Evolutionary conservation across 2,329 filamentous ascomycete genomes (phyloP).

Genomic region (Incumbomyces lentus): DNA sequence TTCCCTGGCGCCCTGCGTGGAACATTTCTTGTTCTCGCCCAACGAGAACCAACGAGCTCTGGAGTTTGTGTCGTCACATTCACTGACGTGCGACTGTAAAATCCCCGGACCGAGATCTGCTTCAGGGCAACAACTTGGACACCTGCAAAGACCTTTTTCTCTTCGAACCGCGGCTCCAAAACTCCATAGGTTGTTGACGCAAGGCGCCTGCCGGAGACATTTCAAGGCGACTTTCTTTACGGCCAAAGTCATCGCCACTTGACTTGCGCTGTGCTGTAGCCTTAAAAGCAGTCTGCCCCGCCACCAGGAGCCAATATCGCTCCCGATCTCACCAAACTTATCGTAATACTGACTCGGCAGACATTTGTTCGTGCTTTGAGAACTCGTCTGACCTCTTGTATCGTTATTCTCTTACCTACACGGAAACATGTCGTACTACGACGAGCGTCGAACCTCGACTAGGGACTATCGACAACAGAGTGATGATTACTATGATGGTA

Average conservation of each 20-base stretch:
- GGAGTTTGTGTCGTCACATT: neutral
- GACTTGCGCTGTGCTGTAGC: neutral
- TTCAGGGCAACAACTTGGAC: neutral
- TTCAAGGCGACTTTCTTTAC: neutral
- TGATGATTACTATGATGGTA: conserved; percentile 17
- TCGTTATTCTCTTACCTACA: neutral
- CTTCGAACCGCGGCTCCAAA: too few species aligned
- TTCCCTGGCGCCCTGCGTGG: too few species aligned
- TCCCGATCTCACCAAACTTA: neutral
- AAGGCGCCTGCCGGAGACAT: neutral
- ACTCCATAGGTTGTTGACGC: neutral
- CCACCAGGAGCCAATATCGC: neutral
- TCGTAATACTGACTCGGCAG: neutral
- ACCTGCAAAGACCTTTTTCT: conserved; percentile 2
- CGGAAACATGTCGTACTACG: conserved; percentile 34
- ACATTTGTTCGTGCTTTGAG: neutral
- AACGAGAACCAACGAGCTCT: neutral
- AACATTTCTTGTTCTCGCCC: too few species aligned
- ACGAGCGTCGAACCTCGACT: conserved; percentile 35
- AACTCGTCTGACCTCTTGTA: neutral
- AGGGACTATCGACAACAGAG: conserved; percentile 15
- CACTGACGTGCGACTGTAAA: too few species aligned
- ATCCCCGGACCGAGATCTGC: neutral
- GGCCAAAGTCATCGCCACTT: conserved; percentile 3
- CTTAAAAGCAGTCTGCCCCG: conserved; percentile 6